Conservation (phyloP, 2,329 filamentous ascomycete species). For the Sporothrix schenckii region DNA sequence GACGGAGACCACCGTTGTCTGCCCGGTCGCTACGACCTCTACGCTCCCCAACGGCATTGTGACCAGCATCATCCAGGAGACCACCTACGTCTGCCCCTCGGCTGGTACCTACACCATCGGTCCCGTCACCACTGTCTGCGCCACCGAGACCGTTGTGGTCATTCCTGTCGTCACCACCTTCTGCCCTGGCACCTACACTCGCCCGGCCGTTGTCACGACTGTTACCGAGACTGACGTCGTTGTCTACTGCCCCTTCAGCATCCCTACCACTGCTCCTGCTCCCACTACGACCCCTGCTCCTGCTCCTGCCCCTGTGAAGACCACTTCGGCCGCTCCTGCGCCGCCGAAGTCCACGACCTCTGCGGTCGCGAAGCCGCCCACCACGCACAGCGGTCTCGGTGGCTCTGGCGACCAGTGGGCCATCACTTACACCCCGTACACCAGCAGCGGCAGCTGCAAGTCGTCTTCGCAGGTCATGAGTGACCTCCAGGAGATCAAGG, state of each 20-base stretch:
- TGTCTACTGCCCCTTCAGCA: conserved; percentile 70
- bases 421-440: conserved; percentile 81
- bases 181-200: conserved; percentile 72
- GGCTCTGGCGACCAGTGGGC: conserved; percentile 62
- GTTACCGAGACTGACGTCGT: conserved; percentile 69
- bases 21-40: conserved; percentile 68
- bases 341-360: conserved; percentile 38
- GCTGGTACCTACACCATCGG: conserved; percentile 74
- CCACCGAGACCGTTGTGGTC: conserved; percentile 58
- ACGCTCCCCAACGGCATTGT: conserved; percentile 60
- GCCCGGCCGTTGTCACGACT: conserved; percentile 67
- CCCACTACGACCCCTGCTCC: conserved; percentile 30
- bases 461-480: conserved; percentile 55
- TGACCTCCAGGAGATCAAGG: conserved; percentile 66
- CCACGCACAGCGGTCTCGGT: conserved; percentile 44
- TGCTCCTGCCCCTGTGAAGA: conserved; percentile 40
- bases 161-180: conserved; percentile 68
- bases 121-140: conserved; percentile 61
- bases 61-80: conserved; percentile 54
- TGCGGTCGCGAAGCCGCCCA: conserved; percentile 37
- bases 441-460: conserved; percentile 66
- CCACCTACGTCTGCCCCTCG: conserved; percentile 40
- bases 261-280: conserved; percentile 39
- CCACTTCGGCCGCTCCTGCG: conserved; percentile 30
- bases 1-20: conserved; percentile 67